phyloP scores from a whole-genome alignment of 2,329 filamentous ascomycete genomes.

The Cladosporium austrohemisphaericum region DNA sequence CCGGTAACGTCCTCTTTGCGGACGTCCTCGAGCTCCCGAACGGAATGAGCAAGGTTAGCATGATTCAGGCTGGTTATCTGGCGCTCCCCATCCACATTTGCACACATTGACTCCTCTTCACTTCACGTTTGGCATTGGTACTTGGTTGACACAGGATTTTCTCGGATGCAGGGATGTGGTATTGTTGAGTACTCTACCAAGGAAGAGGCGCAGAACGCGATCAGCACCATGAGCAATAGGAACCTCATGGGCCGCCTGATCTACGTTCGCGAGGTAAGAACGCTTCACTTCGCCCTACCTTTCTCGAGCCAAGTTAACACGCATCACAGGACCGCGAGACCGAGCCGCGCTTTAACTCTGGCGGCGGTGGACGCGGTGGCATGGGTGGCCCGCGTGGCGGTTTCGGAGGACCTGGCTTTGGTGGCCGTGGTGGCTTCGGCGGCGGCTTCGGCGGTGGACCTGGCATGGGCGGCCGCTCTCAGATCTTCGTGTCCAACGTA shows the following conservation, averaged over 20 bases:
- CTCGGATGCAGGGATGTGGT: conserved; percentile 38
- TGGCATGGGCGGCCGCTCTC: conserved; percentile 65
- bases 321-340: conserved; percentile 81
- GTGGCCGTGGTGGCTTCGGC: conserved; percentile 49
- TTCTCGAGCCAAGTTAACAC: conserved; percentile 1
- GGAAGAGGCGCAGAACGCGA: conserved; percentile 97
- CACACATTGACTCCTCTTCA: conserved; percentile 45
- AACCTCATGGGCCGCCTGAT: conserved; percentile 97
- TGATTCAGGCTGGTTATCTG: conserved; percentile 72
- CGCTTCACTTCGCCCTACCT: not conserved
- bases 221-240: conserved; percentile 97
- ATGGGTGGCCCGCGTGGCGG: conserved; percentile 50
- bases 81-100: conserved; percentile 28
- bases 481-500: conserved; percentile 98
- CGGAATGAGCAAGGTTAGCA: conserved; percentile 99
- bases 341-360: conserved; percentile 89
- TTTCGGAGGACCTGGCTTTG: conserved; percentile 47
- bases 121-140: conserved; percentile 3
- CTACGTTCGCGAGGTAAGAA: conserved; percentile 87
- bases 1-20: conserved; percentile 98
- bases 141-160: conserved; percentile 65
- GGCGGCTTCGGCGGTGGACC: conserved; percentile 47
- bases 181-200: conserved; percentile 99
- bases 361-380: conserved; percentile 51
- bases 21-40: conserved; percentile 99